Base-by-base conservation (phyloP, 305 asterid genomes). In the Ilex paraguariensis region DNA sequence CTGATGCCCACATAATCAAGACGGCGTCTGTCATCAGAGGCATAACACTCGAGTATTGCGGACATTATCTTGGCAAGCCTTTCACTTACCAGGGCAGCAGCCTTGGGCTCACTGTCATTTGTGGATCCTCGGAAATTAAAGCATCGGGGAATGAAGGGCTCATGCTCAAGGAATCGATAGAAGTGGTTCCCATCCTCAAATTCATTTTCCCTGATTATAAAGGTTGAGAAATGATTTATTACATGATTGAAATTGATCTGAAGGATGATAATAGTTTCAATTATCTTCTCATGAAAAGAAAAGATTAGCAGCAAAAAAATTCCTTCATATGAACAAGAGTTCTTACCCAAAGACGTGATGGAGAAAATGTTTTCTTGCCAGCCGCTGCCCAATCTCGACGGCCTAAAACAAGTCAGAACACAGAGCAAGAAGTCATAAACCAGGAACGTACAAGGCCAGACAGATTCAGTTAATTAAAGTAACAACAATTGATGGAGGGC, bases 261-360 rank as follows among this genome's bases (percentile, higher is more conserved):
- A 36, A 36, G 42, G 42, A 36, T 36, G 42, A 36, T 36, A 36
- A 36, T 36, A 36, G 9, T 5, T 36, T 4, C 9, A 36, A 8
- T 36, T 21, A 21, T 21, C 28, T 21, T 4, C 9, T 36, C 42
- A 36, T 36, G 42, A 36, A 36, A 36, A 36, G 9, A 36, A 36
- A 36, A 36, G 9, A 36, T 36, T 0, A 36, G 6, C 9, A 36
- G 42, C 42, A 36, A 36, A 36, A 36, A 36, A 8, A 21, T 21
- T 53, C 63, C 21, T 48, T 68, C 56, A 17, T 14, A 49, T 49
- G 3, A 49, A 49, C 5, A 49, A 3, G 70, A 48, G 59, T 42
- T 65, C 88, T 77, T 85, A 92, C 98, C 96, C 94, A 9, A 81
- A 82, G 42, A 90, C 94, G 30, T 89, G 94, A 72, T 92, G 98